Evolutionary conservation across 371 early-diverging fungal species (phyloP).

Genomic region (Mucor irregularis): DNA sequence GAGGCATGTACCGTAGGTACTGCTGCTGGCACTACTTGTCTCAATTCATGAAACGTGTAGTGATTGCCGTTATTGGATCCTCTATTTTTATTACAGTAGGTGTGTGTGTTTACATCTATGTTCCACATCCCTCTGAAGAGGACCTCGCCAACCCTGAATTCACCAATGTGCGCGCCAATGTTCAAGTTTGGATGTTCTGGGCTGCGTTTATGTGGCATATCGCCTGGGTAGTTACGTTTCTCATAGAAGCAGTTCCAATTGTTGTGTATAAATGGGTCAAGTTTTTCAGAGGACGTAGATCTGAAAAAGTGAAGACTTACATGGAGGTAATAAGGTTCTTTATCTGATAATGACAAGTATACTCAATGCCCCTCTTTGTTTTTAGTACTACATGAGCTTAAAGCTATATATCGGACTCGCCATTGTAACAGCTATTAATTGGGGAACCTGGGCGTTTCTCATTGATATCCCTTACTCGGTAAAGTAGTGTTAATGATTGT

Average conservation of each 20-base stretch:
- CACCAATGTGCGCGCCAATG: conserved; percentile 24
- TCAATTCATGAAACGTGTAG: conserved; percentile 17
- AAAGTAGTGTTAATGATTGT: conserved; percentile 26
- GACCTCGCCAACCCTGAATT: conserved; percentile 24
- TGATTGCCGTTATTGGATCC: conserved; percentile 11
- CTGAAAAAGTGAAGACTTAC: conserved; percentile 28
- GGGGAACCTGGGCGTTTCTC: conserved; percentile 49
- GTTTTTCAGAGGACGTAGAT: conserved; percentile 20
- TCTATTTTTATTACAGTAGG: conserved; percentile 1
- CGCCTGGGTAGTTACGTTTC: conserved; percentile 24
- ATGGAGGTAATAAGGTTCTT: conserved; percentile 22
- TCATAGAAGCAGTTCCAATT: conserved; percentile 23
- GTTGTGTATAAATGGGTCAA: conserved; percentile 26
- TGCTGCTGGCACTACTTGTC: conserved; percentile 20
- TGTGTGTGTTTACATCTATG: conserved; percentile 12
- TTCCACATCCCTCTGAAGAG: conserved; percentile 2
- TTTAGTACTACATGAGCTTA: conserved; percentile 48
- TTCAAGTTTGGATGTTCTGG: conserved; percentile 37
- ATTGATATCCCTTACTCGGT: conserved; percentile 36
- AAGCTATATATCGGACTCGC: conserved; percentile 37
- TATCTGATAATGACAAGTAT: not conserved
- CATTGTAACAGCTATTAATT: conserved; percentile 42
- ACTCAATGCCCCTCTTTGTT: not conserved
- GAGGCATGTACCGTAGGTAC: not conserved
- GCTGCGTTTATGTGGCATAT: conserved; percentile 37